phyloP scores from a whole-genome alignment of 179 eudicot species.

The Vitellaria paradoxa region DNA sequence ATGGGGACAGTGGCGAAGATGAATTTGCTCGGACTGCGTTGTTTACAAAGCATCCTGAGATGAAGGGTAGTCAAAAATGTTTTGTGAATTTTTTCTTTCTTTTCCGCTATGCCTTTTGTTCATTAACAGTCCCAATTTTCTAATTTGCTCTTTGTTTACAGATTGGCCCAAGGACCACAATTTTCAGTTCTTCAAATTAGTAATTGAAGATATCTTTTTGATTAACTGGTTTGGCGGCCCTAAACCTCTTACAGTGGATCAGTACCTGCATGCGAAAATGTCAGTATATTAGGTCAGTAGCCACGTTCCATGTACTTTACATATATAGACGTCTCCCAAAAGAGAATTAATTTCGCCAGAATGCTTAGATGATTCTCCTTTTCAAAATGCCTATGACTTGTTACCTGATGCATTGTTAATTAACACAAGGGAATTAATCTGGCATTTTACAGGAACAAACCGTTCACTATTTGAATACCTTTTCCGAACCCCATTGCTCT shows the following conservation, averaged over 20 bases:
- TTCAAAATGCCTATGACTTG: slow-evolving; percentile 1
- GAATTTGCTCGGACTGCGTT: slow-evolving; percentile 58
- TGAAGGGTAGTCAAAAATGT: slow-evolving; percentile 47
- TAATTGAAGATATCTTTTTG: slow-evolving; percentile 64
- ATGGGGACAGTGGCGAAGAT: slow-evolving; percentile 48
- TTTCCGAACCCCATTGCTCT: no score
- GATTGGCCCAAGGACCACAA: slow-evolving; percentile 82
- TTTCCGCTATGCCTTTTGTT: neutral
- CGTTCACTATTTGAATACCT: no score
- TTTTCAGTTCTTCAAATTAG: slow-evolving; percentile 71
- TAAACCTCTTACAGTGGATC: slow-evolving; percentile 77
- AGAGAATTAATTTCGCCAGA: neutral
- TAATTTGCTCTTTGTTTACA: slow-evolving; percentile 26
- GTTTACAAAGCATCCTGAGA: slow-evolving; percentile 84
- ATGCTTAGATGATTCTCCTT: neutral
- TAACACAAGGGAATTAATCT: neutral
- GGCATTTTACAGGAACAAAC: slow-evolving; percentile 24
- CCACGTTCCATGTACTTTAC: neutral
- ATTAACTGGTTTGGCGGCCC: slow-evolving; percentile 92
- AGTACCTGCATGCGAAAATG: slow-evolving; percentile 60
- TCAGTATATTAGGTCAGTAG: slow-evolving; percentile 33
- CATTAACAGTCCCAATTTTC: neutral
- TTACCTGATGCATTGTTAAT: slow-evolving; percentile 12
- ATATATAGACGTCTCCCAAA: neutral
- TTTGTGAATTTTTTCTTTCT: neutral